phyloP scores from a whole-genome alignment of 768 basidiomycete genomes.

The Lentinus brumalis region DNA sequence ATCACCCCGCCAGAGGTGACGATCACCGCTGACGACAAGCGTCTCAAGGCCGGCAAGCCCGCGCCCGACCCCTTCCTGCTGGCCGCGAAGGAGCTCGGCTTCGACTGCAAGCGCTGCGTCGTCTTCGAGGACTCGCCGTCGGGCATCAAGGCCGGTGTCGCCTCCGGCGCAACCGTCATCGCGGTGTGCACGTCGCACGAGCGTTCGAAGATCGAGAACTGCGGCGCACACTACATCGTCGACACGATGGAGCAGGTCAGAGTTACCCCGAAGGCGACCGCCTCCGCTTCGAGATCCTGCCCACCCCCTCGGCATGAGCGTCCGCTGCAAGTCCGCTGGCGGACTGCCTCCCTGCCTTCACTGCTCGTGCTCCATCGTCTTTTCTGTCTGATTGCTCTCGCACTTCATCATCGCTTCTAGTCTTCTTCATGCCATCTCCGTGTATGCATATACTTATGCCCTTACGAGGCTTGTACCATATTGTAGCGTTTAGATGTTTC shows the following conservation, averaged over 20 bases:
- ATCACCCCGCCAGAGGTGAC: conserved; percentile 68
- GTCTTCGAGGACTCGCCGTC: conserved; percentile 78
- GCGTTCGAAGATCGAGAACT: conserved; percentile 52
- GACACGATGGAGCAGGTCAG: conserved; percentile 54
- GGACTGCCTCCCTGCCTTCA: no score
- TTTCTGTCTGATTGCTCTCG: no score
- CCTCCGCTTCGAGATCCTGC: conserved; percentile 45
- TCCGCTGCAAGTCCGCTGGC: neutral
- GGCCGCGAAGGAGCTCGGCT: conserved; percentile 60
- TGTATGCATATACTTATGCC: no score
- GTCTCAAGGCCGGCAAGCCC: conserved; percentile 66
- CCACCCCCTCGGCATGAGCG: conserved; percentile 12
- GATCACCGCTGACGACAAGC: conserved; percentile 77
- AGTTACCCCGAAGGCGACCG: conserved; percentile 44
- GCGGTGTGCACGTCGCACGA: conserved; percentile 78
- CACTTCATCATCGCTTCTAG: no score
- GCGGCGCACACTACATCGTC: conserved; percentile 58
- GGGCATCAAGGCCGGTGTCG: conserved; percentile 69
- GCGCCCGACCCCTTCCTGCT: conserved; percentile 67
- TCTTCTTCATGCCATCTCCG: no score
- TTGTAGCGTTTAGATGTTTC: no score
- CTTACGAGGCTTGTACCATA: no score
- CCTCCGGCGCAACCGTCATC: conserved; percentile 71
- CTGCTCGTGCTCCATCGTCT: no score
- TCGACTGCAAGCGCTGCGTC: conserved; percentile 59